Base-by-base conservation (phyloP, 1,284 basidiomycete species). In the Butyriboletus appendiculatus region DNA sequence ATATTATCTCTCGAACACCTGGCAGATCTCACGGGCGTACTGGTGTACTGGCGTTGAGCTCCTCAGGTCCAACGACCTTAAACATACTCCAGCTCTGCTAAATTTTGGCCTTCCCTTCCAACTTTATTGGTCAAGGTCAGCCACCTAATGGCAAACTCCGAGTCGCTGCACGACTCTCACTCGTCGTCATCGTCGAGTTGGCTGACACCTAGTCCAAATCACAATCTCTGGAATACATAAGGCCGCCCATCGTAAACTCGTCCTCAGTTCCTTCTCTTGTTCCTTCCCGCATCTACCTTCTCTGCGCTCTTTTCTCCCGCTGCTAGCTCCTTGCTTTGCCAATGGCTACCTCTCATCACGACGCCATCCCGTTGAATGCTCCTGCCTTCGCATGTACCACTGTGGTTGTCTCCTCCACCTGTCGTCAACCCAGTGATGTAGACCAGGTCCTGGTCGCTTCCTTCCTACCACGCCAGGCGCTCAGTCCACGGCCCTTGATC, bases 141-240 rank as follows among this genome's bases (percentile, higher is more conserved):
- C 37, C 37, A 16, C 18, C 22, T 28, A 34, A 39, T 45, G 18
- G 45, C 38, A 41, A n/a, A n/a, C n/a, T n/a, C 45, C 22, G 22
- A 32, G 26, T 28, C 10, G 15, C 32, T 26, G 14, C 28, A 26
- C 10, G 40, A 11, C 40, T 7, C 38, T n/a, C 37, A 6, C 22
- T 5, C 16, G 11, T 44, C 24, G 18, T n/a, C n/a, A n/a, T n/a
- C n/a, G n/a, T n/a, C n/a, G n/a, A 22, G 24, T 18, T 28, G 41
- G 55, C 26, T 42, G 47, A 57, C 44, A 32, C n/a, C n/a, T 15
- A 35, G 62, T 28, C 48, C 14, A 32, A 46, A 51, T 15, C n/a
- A 12, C 41, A 46, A 66, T 42, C 24, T 24, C 18, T 47, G 10
- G 22, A 30, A 32, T 50, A 46, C 52, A 50, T 45, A 62, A 64